Evolutionary conservation across 129 eudicot species (phyloP).

Genomic region (Escallonia herrerae): DNA sequence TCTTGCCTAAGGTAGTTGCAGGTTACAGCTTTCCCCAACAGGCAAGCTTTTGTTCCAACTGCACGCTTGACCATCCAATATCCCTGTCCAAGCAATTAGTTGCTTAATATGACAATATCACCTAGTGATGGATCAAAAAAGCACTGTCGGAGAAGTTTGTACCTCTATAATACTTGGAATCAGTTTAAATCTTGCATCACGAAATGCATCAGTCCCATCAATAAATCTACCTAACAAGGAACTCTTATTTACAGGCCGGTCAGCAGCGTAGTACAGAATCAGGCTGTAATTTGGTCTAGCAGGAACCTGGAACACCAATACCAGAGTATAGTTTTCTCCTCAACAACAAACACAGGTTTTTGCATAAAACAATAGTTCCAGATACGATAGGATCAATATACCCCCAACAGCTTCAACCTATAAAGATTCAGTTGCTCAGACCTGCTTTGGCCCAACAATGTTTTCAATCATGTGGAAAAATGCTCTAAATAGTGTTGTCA

Average conservation of each 20-base stretch:
- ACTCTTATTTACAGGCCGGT: constrained; percentile 69
- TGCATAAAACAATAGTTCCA: not conserved
- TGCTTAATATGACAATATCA: constrained; percentile 10
- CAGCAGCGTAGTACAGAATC: constrained; percentile 92
- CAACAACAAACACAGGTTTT: not conserved
- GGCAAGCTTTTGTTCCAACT: constrained; percentile 95
- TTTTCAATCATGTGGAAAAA: too few species aligned
- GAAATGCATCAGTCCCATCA: constrained; percentile 76
- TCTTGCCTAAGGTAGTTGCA: constrained; percentile 86
- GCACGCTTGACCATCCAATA: constrained; percentile 99
- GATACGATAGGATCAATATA: too few species aligned
- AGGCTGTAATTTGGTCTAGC: constrained; percentile 91
- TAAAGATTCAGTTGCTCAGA: too few species aligned
- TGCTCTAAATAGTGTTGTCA: too few species aligned
- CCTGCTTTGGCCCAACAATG: too few species aligned
- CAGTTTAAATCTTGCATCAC: constrained; percentile 88
- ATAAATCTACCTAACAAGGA: constrained; percentile 78
- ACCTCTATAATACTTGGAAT: constrained; percentile 95
- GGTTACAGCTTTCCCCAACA: constrained; percentile 90
- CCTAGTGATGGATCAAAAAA: not conserved
- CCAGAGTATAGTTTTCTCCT: constrained; percentile 2
- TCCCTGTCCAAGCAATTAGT: constrained; percentile 48
- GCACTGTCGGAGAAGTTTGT: constrained; percentile 1
- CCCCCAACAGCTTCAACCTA: too few species aligned
- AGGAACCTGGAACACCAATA: constrained; percentile 62